These are phyloP conservation scores for Ceratobasidium sp. DNA, from an alignment of 1,284 basidiomycete species.

Conservation along the genomic window DNA sequence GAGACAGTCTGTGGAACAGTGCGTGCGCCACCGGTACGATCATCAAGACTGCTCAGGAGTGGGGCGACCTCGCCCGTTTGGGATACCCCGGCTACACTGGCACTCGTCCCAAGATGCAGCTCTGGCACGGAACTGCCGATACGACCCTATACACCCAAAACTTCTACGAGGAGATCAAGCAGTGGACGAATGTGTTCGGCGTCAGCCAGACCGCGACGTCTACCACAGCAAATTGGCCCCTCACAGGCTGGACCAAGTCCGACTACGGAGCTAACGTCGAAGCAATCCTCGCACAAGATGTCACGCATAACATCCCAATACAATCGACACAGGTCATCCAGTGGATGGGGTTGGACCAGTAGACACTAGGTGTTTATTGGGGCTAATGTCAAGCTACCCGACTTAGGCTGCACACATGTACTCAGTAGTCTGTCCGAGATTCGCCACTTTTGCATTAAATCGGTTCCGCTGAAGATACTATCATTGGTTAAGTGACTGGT, in stretches of 20 bases:
- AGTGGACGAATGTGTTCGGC: slow-evolving; percentile 66
- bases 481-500: too few species aligned
- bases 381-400: too few species aligned
- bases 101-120: slow-evolving; percentile 65
- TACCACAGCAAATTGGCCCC: slow-evolving; percentile 59
- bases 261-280: slow-evolving; percentile 64
- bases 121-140: slow-evolving; percentile 70
- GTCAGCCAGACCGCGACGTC: slow-evolving; percentile 60
- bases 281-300: slow-evolving; percentile 61
- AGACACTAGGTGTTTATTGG: not conserved
- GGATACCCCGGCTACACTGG: slow-evolving; percentile 69
- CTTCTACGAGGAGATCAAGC: slow-evolving; percentile 66
- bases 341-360: slow-evolving; percentile 28
- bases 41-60: slow-evolving; percentile 64
- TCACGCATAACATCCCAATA: slow-evolving; percentile 63
- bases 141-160: slow-evolving; percentile 66
- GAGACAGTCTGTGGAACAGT: slow-evolving; percentile 65
- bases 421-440: too few species aligned
- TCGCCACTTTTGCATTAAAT: too few species aligned
- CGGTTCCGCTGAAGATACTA: too few species aligned
- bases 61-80: slow-evolving; percentile 63
- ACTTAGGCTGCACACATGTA: too few species aligned
- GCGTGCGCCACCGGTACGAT: slow-evolving; percentile 63
- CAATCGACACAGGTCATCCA: slow-evolving; percentile 52
- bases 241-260: slow-evolving; percentile 61